Conservation (phyloP, 2,329 filamentous ascomycete genomes). For the Aquanectria penicillioides region DNA sequence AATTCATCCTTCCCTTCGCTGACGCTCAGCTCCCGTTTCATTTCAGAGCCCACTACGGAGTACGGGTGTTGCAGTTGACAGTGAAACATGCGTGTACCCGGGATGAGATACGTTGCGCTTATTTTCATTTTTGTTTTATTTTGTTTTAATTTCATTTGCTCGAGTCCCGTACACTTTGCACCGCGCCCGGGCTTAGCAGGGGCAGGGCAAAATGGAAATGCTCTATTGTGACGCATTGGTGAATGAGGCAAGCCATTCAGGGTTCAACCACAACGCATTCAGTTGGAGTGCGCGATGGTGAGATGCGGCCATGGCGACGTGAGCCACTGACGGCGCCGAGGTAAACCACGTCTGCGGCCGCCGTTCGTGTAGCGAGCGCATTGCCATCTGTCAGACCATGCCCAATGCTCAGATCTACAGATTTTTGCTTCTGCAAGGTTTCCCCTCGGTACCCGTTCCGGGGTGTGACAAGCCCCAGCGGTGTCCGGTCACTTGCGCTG, state of each 20-base stretch:
- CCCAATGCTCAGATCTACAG: no score
- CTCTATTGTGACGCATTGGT: conserved; percentile 17
- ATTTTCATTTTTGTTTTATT: no score
- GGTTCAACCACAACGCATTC: conserved; percentile 6
- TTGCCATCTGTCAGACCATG: no score
- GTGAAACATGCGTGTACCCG: no score
- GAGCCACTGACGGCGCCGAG: conserved; percentile 1
- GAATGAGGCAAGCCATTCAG: conserved; percentile 7
- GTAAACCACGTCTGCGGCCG: neutral
- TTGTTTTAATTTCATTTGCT: neutral
- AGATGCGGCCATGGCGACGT: conserved; percentile 40
- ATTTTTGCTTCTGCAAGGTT: neutral
- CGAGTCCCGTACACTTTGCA: conserved; percentile 17
- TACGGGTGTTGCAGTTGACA: no score
- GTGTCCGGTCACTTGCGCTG: no score
- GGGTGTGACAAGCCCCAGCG: neutral
- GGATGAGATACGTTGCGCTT: no score
- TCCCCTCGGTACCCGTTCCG: neutral
- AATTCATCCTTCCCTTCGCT: conserved; percentile 6
- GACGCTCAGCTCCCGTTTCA: neutral
- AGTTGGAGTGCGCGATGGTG: conserved; percentile 26
- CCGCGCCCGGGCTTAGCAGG: conserved; percentile 35
- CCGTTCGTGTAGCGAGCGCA: conserved; percentile 5
- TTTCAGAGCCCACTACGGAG: neutral
- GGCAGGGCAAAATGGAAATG: conserved; percentile 36